Conservation (phyloP, 257 asterid genomes). For the Solanum lignicaule region DNA sequence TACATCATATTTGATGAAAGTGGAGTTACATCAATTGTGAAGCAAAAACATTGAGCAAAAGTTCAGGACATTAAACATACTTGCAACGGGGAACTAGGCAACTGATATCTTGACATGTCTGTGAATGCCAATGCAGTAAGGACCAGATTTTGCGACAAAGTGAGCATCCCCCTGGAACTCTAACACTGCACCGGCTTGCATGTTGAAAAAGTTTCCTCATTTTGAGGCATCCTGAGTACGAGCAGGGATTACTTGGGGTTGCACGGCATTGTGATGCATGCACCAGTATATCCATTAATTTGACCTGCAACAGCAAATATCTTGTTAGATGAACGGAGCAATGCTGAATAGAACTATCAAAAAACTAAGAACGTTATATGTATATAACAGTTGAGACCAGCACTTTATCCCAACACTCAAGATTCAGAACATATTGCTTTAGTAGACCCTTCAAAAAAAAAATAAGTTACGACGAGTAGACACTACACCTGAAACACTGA, state of each 20-base stretch:
- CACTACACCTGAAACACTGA: background rate
- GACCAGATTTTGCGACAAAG: conserved; percentile 29
- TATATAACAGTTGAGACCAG: background rate
- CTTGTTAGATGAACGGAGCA: background rate
- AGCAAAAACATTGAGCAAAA: background rate
- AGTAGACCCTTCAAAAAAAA: background rate
- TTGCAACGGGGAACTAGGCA: conserved; percentile 52
- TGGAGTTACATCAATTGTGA: background rate
- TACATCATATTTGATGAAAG: conserved; percentile 2
- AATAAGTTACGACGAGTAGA: background rate
- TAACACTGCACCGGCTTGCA: conserved; percentile 12
- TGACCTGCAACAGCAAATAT: conserved; percentile 14
- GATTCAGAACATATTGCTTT: background rate
- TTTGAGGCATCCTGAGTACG: conserved; percentile 17
- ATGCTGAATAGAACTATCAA: background rate
- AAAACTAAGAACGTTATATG: background rate
- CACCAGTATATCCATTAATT: conserved; percentile 16
- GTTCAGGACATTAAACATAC: conserved; percentile 13
- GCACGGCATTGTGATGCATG: conserved; percentile 36
- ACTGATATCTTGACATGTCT: conserved; percentile 18
- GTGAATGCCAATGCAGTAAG: conserved; percentile 26
- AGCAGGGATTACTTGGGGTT: conserved; percentile 23
- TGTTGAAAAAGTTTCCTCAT: conserved; percentile 28
- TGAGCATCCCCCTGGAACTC: conserved; percentile 28
- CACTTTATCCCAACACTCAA: background rate